Evolutionary conservation across 805 yeast genomes (phyloP).

Genomic region (Blastobotrys robertii): DNA sequence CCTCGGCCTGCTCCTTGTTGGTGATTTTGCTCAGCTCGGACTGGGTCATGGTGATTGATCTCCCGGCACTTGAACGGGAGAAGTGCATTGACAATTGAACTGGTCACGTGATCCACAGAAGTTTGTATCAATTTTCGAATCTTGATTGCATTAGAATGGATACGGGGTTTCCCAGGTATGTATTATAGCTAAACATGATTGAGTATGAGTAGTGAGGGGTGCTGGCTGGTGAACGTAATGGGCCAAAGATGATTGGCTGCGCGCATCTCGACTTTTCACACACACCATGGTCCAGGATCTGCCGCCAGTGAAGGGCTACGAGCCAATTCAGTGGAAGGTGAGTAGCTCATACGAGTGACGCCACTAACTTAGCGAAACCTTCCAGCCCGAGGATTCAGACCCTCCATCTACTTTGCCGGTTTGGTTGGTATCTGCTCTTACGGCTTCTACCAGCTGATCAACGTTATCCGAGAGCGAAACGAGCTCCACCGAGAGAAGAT

Average conservation of each 20-base stretch:
- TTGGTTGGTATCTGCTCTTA: constrained; percentile 54
- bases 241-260: background rate
- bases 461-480: constrained; percentile 61
- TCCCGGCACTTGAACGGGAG: too few species aligned
- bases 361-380: constrained; percentile 42
- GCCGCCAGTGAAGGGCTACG: constrained; percentile 83
- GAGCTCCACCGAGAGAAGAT: constrained; percentile 67
- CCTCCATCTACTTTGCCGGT: constrained; percentile 58
- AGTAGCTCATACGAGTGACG: constrained; percentile 6
- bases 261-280: background rate
- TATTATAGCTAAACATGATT: too few species aligned
- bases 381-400: constrained; percentile 79
- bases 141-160: too few species aligned
- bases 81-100: too few species aligned
- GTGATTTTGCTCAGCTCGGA: constrained; percentile 14
- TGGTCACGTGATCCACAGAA: too few species aligned
- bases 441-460: constrained; percentile 58
- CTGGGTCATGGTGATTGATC: background rate
- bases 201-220: background rate
- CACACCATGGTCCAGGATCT: constrained; percentile 48
- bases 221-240: background rate
- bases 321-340: constrained; percentile 74
- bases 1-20: constrained; percentile 23
- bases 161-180: too few species aligned
- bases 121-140: too few species aligned